A percentile compares a stretch with the other conserved stretches of the same genome.
phyloP scores from a whole-genome alignment of 495 filamentous ascomycete genomes.

The Talaromyces wortmannii region DNA sequence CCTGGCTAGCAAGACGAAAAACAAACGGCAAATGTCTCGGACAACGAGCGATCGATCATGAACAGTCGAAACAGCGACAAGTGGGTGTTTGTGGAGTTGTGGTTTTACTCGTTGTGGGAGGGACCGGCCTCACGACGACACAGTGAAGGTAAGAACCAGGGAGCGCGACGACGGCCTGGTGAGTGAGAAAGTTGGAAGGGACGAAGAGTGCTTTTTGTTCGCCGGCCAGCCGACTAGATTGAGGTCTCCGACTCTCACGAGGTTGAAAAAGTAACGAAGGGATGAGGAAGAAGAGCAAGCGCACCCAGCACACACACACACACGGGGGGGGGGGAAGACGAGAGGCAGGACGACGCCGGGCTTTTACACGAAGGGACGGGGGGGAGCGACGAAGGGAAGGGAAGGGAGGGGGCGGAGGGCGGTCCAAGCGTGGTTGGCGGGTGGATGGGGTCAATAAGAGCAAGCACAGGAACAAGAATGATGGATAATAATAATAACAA shows the following conservation, averaged over 20 bases:
- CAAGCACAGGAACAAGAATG: too few species aligned
- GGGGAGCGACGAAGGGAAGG: not conserved
- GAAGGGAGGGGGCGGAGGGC: not conserved
- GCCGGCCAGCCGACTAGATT: slow-evolving; percentile 1
- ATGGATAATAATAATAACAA: too few species aligned
- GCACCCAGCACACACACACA: not conserved
- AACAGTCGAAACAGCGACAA: not conserved
- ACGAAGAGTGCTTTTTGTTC: not conserved
- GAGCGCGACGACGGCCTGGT: not conserved
- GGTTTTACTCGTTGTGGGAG: not conserved
- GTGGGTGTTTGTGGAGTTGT: not conserved
- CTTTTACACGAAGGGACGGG: not conserved
- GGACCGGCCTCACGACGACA: slow-evolving; percentile 1
- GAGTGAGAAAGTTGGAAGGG: not conserved
- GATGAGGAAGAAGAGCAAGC: slow-evolving; percentile 15
- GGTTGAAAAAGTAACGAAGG: slow-evolving; percentile 26
- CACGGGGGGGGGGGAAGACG: slow-evolving; percentile 5
- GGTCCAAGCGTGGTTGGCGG: too few species aligned
- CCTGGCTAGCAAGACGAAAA: not conserved
- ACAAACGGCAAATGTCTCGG: not conserved
- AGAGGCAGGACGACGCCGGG: not conserved
- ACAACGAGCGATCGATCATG: slow-evolving; percentile 9
- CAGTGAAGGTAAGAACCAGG: not conserved
- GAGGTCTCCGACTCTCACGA: slow-evolving; percentile 5
- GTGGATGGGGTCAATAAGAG: too few species aligned